Base-by-base conservation (phyloP, 2,329 filamentous ascomycete genomes). In the Hypomyces perniciosus region DNA sequence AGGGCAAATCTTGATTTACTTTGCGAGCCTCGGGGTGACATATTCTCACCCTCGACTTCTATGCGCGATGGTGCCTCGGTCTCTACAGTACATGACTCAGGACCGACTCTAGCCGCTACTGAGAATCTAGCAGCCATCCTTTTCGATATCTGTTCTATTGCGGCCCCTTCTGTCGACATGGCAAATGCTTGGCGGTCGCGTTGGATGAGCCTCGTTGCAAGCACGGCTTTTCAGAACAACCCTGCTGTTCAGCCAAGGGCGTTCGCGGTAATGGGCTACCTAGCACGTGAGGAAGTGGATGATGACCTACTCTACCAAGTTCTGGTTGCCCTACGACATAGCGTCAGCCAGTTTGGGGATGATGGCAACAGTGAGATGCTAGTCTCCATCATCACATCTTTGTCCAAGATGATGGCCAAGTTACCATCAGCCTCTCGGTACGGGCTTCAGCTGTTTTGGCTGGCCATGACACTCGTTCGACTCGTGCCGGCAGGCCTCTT, bases 171-270 rank as follows among this genome's bases (percentile, higher is more conserved):
- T 0, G 68, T 81, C 7, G 82, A 86, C 57, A 72, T 84, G 59
- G 78, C 82, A 26, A 87, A 87, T 59, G 77, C 80, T 12, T 87
- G 84, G 84, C 78, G 84, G 28, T 83, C 84, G 20, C 77, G 84
- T 20, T 87, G 84, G 84, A 86, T 87, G 84, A 85, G 83, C 59
- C 70, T 87, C 26, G 83, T 87, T 37, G 83, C 84, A 12, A 87
- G 84, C 61, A 87, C 83, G 8, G 84, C 84, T 0, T 87, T 87
- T 62, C 84, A 87, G 61, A 86, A 83, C 61, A 87, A 87, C 60
- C 84, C 83, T 7, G 83, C 84, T 2, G 84, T 87, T 50, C 84
- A 87, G 56, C 83, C 84, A 5, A 73, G 81, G 20, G 84, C 84
- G 1, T 87, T 87, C 59, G 78, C 82, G 2, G 83, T 86, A 38